These are phyloP conservation scores for Mortierella sp. DNA, from an alignment of 371 early-diverging fungal species.

Conservation along the genomic window DNA sequence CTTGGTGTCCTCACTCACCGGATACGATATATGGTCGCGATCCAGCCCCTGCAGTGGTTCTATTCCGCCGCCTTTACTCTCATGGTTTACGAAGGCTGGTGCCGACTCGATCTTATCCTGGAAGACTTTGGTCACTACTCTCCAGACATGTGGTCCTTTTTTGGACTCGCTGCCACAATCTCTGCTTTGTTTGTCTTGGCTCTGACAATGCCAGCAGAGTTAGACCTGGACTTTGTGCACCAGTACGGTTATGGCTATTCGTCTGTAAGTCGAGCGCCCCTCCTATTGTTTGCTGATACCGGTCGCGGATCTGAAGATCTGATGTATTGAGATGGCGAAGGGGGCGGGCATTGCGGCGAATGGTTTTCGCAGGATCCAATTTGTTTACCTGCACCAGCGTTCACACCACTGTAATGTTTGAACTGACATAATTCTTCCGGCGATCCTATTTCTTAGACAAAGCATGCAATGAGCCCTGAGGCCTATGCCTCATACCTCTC, in stretches of 20 bases:
- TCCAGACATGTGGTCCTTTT: slow-evolving; percentile 26
- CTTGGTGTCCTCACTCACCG: slow-evolving; percentile 34
- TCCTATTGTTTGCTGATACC: slow-evolving; percentile 7
- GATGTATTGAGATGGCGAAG: no score
- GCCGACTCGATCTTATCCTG: slow-evolving; percentile 24
- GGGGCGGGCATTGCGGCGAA: no score
- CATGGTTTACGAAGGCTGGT: slow-evolving; percentile 36
- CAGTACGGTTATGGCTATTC: slow-evolving; percentile 43
- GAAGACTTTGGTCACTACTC: slow-evolving; percentile 11
- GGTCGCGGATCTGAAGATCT: neutral
- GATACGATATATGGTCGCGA: slow-evolving; percentile 21
- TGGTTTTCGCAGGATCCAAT: no score
- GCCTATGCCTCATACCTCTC: slow-evolving; percentile 42
- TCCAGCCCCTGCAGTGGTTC: slow-evolving; percentile 50
- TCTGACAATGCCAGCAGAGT: slow-evolving; percentile 48
- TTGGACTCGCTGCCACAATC: slow-evolving; percentile 5
- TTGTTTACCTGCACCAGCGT: no score
- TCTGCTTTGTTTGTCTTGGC: slow-evolving; percentile 20
- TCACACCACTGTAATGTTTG: no score
- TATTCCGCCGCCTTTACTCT: slow-evolving; percentile 21
- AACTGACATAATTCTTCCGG: neutral
- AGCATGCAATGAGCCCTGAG: slow-evolving; percentile 45
- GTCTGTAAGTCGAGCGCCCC: slow-evolving; percentile 24
- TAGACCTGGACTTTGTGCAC: slow-evolving; percentile 50
- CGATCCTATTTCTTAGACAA: slow-evolving; percentile 16